Evolutionary conservation across 2,329 filamentous ascomycete species (phyloP).

Genomic region (Aureobasidium zeae): DNA sequence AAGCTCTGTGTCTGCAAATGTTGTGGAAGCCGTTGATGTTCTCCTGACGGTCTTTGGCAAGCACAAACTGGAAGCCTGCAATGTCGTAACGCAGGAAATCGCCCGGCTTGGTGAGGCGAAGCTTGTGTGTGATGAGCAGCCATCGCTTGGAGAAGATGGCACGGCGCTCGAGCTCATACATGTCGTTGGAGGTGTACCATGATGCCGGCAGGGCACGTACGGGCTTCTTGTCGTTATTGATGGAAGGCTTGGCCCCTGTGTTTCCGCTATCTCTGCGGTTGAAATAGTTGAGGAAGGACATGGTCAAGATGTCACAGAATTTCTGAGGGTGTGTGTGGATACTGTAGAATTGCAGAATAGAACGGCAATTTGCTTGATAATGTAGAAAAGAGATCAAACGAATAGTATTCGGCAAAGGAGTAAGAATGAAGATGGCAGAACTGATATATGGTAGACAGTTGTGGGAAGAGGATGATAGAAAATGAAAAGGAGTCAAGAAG

Average conservation of each 20-base stretch:
- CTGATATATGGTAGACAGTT: background rate
- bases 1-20: slow-evolving; percentile 53
- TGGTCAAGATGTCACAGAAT: slow-evolving; percentile 2
- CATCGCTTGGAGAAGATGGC: slow-evolving; percentile 46
- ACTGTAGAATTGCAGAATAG: too few species aligned
- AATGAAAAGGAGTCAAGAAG: slow-evolving; percentile 1
- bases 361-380: background rate
- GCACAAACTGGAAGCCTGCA: slow-evolving; percentile 48
- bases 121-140: slow-evolving; percentile 47
- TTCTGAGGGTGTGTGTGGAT: slow-evolving; percentile 6
- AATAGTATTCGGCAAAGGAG: slow-evolving; percentile 1
- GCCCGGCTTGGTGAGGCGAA: slow-evolving; percentile 42
- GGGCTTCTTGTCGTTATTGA: slow-evolving; percentile 5
- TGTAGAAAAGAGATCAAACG: background rate
- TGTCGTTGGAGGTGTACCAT: slow-evolving; percentile 36
- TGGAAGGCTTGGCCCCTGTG: slow-evolving; percentile 3
- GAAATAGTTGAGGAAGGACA: slow-evolving; percentile 15
- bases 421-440: background rate
- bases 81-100: slow-evolving; percentile 49
- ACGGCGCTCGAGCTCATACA: slow-evolving; percentile 39
- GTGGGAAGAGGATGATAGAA: background rate
- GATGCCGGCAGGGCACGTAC: slow-evolving; percentile 33
- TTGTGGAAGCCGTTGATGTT: slow-evolving; percentile 54
- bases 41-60: slow-evolving; percentile 42
- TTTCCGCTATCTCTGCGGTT: slow-evolving; percentile 15